phyloP scores from a whole-genome alignment of 306 rosid species.

The Acmispon strigosus region DNA sequence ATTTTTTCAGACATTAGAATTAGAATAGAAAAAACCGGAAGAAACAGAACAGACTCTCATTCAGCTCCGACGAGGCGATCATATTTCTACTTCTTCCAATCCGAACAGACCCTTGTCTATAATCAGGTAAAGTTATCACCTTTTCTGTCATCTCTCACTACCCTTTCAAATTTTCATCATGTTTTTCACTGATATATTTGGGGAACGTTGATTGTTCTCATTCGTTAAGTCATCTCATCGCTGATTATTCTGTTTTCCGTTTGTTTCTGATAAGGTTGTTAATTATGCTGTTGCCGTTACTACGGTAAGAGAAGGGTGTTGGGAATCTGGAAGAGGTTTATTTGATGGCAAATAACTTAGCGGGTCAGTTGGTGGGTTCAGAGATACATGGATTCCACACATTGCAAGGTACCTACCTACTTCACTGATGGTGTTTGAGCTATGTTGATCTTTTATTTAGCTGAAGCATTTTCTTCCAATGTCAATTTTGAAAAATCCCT shows the following conservation, averaged over 20 bases:
- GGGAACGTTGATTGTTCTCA: not conserved
- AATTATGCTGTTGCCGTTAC: not conserved
- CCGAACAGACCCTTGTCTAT: constrained; percentile 9
- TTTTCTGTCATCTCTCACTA: not conserved
- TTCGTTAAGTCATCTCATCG: not conserved
- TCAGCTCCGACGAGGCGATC: constrained; percentile 16
- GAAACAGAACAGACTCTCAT: not conserved
- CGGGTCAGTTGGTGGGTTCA: constrained; percentile 54
- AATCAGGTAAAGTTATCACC: constrained; percentile 11
- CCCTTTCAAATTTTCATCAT: too few relatives aligned
- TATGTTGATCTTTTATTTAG: not conserved
- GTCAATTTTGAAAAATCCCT: not conserved
- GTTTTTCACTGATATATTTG: not conserved
- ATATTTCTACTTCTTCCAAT: not conserved
- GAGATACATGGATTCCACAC: constrained; percentile 95
- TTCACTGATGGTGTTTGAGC: not conserved
- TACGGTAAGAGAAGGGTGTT: constrained; percentile 2
- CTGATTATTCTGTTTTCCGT: not conserved
- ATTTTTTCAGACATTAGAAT: not conserved
- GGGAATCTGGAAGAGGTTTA: constrained; percentile 24
- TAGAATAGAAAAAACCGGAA: not conserved
- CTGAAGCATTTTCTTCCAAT: not conserved
- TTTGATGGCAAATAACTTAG: constrained; percentile 29
- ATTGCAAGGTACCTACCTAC: constrained; percentile 59
- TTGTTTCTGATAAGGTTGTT: not conserved